Conservation (phyloP, 169 alveolate genomes). For the Babesia divergens region DNA sequence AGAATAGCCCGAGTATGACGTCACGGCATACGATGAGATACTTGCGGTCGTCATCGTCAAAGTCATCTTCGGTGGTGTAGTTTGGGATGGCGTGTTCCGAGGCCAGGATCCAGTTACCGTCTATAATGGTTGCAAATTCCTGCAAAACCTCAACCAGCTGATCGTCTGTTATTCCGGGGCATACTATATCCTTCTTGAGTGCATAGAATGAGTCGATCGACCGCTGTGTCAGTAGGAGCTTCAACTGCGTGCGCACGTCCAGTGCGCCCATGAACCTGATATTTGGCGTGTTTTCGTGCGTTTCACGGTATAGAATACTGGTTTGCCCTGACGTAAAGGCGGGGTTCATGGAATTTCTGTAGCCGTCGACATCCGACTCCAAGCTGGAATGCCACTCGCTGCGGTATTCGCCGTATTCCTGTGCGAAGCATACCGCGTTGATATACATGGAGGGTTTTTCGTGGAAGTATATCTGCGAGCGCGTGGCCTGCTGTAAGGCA, state of each 20-base stretch:
- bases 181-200: slow-evolving; percentile 37
- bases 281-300: slow-evolving; percentile 39
- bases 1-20: slow-evolving; percentile 34
- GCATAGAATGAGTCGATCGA: slow-evolving; percentile 56
- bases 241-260: slow-evolving; percentile 47
- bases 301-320: slow-evolving; percentile 5
- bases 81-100: slow-evolving; percentile 59
- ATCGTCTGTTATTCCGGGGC: slow-evolving; percentile 4
- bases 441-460: slow-evolving; percentile 5
- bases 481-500: background rate
- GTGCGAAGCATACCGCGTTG: slow-evolving; percentile 29
- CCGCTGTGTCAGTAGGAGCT: slow-evolving; percentile 48
- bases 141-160: slow-evolving; percentile 24
- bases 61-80: slow-evolving; percentile 60
- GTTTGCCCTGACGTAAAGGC: background rate
- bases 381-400: slow-evolving; percentile 36
- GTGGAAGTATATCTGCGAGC: slow-evolving; percentile 3
- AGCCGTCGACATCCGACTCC: slow-evolving; percentile 40
- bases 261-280: slow-evolving; percentile 51
- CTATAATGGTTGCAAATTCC: slow-evolving; percentile 44
- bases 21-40: slow-evolving; percentile 48
- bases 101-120: slow-evolving; percentile 59
- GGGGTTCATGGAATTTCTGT: slow-evolving; percentile 13
- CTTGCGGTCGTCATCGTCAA: slow-evolving; percentile 38
- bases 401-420: slow-evolving; percentile 24